Conservation (phyloP, 176 grass and related monocot genomes). For the Carex pumila region DNA sequence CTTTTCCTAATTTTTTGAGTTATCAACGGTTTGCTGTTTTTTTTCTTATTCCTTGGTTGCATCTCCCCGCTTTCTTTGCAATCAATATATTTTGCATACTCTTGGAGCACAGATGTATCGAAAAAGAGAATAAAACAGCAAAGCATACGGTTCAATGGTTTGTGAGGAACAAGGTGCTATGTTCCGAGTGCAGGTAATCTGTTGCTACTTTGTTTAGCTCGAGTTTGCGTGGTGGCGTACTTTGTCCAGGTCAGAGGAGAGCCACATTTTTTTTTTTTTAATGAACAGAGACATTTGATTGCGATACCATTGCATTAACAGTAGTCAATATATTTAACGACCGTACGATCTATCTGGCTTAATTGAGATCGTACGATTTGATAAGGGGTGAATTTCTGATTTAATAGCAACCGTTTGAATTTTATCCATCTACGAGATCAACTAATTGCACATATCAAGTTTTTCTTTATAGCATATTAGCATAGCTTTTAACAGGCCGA, state of each 20-base stretch:
- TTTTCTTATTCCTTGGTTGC: neutral
- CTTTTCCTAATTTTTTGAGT: neutral
- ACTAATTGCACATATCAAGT: too few relatives aligned
- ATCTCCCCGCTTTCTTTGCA: constrained; percentile 14
- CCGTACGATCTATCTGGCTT: neutral
- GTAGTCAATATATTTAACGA: neutral
- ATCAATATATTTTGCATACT: neutral
- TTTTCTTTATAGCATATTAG: too few relatives aligned
- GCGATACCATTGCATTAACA: neutral
- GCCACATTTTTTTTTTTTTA: neutral
- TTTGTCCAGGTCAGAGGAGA: neutral
- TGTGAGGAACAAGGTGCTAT: neutral
- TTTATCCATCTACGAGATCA: neutral
- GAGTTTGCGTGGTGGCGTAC: neutral
- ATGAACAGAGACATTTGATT: neutral
- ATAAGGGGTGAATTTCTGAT: neutral
- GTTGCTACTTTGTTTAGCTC: neutral
- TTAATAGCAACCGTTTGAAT: neutral
- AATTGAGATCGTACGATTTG: neutral
- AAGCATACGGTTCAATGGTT: too few relatives aligned
- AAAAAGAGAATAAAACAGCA: too few relatives aligned
- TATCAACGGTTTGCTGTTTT: neutral
- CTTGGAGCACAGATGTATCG: neutral
- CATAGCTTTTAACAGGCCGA: too few relatives aligned
- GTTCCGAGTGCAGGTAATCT: neutral